These are phyloP conservation scores for Linum usitatissimum DNA, from an alignment of 345 rosid genomes.

Conservation along the genomic window DNA sequence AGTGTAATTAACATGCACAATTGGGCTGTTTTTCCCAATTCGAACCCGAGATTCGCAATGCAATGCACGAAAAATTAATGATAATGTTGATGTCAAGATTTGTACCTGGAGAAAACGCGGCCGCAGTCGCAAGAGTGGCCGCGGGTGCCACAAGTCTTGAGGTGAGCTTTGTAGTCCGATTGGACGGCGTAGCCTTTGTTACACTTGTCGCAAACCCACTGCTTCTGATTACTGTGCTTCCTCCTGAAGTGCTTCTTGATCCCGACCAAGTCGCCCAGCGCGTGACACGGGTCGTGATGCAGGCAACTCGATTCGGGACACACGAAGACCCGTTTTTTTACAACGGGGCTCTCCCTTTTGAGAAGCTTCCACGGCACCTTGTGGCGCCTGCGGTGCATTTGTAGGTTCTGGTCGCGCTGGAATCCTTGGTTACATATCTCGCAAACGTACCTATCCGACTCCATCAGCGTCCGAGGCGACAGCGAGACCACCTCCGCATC, in stretches of 20 bases:
- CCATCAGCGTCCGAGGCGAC: conserved; percentile 78
- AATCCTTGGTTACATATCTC: conserved; percentile 99
- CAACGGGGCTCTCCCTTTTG: conserved; percentile 65
- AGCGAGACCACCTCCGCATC: conserved; percentile 89
- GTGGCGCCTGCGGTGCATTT: conserved; percentile 94
- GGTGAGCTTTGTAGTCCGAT: conserved; percentile 93
- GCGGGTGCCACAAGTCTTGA: conserved; percentile 90
- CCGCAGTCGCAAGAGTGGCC: conserved; percentile 99
- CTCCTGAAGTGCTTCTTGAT: conserved; percentile 87
- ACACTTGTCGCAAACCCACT: conserved; percentile 92
- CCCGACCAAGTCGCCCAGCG: conserved; percentile 95
- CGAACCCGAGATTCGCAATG: not conserved
- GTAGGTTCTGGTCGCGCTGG: conserved; percentile 93
- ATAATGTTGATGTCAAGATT: not conserved
- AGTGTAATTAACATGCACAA: too few relatives aligned
- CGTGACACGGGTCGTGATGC: conserved; percentile 91
- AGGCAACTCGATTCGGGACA: conserved; percentile 92
- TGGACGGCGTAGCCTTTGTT: conserved; percentile 95
- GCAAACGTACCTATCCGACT: conserved; percentile 86
- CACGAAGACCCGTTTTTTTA: conserved; percentile 69
- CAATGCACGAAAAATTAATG: too few relatives aligned
- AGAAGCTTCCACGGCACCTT: conserved; percentile 98
- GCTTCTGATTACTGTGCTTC: conserved; percentile 79
- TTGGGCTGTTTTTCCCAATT: too few relatives aligned
- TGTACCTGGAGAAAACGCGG: conserved; percentile 87